Conservation (phyloP, 176 grass and related monocot species). For the Oryza australiensis region DNA sequence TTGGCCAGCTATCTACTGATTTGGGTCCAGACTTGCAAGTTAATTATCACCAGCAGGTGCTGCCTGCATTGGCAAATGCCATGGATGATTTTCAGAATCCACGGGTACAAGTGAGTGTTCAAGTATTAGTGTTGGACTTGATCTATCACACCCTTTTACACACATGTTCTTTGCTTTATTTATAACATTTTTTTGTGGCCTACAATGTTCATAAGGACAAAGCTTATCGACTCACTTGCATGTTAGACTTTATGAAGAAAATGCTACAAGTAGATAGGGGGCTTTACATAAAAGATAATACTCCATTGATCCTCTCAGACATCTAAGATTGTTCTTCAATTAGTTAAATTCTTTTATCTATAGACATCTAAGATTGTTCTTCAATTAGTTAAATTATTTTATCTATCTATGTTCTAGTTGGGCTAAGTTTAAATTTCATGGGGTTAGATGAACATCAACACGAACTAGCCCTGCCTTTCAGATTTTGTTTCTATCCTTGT, state of each 20-base stretch:
- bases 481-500: not conserved
- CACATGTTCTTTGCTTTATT: not conserved
- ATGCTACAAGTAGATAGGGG: not conserved
- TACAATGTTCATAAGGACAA: not conserved
- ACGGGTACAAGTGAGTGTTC: constrained; percentile 69
- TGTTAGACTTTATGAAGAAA: not conserved
- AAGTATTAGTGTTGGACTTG: constrained; percentile 27
- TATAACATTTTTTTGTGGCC: not conserved
- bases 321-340: not conserved
- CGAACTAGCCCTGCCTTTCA: not conserved
- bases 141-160: not conserved
- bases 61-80: constrained; percentile 82
- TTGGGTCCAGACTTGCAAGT: constrained; percentile 92
- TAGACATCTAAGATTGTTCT: not conserved
- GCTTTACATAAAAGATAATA: not conserved
- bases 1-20: constrained; percentile 96
- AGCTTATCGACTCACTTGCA: not conserved
- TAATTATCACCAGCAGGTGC: constrained; percentile 86
- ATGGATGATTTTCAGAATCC: constrained; percentile 99
- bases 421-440: not conserved
- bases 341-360: not conserved
- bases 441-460: not conserved
- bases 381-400: constrained; percentile 15
- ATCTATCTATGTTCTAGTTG: not conserved
- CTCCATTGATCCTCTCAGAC: not conserved